These are phyloP conservation scores for Saturnispora halmiae DNA, from an alignment of 805 yeast species.

Conservation along the genomic window DNA sequence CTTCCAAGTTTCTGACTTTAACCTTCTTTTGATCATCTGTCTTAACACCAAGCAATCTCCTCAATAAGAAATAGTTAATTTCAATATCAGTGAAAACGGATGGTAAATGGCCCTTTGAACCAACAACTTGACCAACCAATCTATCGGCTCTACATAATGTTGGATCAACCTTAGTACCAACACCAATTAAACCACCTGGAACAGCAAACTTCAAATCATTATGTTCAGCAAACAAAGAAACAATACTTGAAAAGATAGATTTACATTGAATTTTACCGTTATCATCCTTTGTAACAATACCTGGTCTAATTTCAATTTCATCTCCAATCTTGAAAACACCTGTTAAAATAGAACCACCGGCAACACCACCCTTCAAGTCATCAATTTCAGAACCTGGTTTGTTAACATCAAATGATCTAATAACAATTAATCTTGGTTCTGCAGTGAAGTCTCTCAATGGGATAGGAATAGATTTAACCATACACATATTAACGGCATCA, in stretches of 20 bases:
- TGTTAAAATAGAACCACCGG: constrained; percentile 95
- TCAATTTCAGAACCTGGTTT: constrained; percentile 97
- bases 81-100: constrained; percentile 95
- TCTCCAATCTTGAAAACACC: constrained; percentile 98
- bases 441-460: constrained; percentile 93
- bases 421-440: constrained; percentile 90
- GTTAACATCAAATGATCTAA: constrained; percentile 97
- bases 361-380: constrained; percentile 98
- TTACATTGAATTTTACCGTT: constrained; percentile 83
- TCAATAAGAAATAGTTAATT: constrained; percentile 89
- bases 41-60: constrained; percentile 97
- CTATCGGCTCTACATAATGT: constrained; percentile 99
- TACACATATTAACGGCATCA: constrained; percentile 95
- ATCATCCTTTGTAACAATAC: constrained; percentile 94
- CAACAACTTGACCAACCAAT: constrained; percentile 97
- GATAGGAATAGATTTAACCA: constrained; percentile 90
- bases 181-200: constrained; percentile 99
- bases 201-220: constrained; percentile 97
- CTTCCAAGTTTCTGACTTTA: constrained; percentile 88
- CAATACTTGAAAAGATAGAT: constrained; percentile 91
- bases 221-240: constrained; percentile 93
- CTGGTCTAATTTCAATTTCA: constrained; percentile 98
- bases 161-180: constrained; percentile 98
- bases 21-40: constrained; percentile 97
- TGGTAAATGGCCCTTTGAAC: constrained; percentile 93